These are phyloP conservation scores for Novymonas esmeraldas DNA, from an alignment of 208 protist genomes.

Conservation along the genomic window DNA sequence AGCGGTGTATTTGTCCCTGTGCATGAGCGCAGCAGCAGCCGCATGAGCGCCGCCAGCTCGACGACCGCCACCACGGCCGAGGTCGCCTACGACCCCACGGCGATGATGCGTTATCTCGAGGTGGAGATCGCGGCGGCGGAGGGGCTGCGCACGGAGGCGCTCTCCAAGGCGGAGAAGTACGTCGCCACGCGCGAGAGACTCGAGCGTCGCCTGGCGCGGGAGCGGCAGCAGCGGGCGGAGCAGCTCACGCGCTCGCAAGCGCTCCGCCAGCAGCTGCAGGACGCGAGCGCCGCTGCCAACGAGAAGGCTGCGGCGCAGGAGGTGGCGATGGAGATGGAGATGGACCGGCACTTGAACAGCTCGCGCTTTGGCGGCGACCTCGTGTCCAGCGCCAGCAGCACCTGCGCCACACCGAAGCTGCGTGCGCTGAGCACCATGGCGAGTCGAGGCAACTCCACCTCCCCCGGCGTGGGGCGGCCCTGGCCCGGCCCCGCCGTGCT, in stretches of 20 bases:
- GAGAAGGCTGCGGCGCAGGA: constrained; percentile 24
- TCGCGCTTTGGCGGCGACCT: constrained; percentile 20
- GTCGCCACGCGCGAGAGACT: constrained; percentile 45
- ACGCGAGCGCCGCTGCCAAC: constrained; percentile 38
- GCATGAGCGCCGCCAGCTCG: constrained; percentile 32
- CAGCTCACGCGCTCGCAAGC: constrained; percentile 34
- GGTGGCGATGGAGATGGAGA: constrained; percentile 30
- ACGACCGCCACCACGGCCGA: constrained; percentile 20
- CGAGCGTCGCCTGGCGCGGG: constrained; percentile 49
- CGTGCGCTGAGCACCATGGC: constrained; percentile 7
- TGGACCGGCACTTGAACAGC: constrained; percentile 28
- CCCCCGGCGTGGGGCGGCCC: constrained; percentile 1
- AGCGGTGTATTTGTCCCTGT: neutral
- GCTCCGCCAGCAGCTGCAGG: constrained; percentile 49
- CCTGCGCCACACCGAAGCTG: constrained; percentile 31
- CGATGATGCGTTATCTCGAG: constrained; percentile 67
- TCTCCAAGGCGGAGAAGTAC: constrained; percentile 54
- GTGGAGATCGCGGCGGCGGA: constrained; percentile 68
- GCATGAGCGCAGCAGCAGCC: constrained; percentile 49
- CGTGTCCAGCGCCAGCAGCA: constrained; percentile 30
- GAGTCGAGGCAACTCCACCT: constrained; percentile 25
- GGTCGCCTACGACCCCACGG: constrained; percentile 48
- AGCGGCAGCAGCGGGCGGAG: constrained; percentile 28
- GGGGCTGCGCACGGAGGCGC: constrained; percentile 54
- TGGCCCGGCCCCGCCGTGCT: neutral